A percentile compares a stretch with the other conserved stretches of the same genome.
These are phyloP conservation scores for Spergularia azorica DNA, from an alignment of 179 eudicot genomes.

Conservation along the genomic window DNA sequence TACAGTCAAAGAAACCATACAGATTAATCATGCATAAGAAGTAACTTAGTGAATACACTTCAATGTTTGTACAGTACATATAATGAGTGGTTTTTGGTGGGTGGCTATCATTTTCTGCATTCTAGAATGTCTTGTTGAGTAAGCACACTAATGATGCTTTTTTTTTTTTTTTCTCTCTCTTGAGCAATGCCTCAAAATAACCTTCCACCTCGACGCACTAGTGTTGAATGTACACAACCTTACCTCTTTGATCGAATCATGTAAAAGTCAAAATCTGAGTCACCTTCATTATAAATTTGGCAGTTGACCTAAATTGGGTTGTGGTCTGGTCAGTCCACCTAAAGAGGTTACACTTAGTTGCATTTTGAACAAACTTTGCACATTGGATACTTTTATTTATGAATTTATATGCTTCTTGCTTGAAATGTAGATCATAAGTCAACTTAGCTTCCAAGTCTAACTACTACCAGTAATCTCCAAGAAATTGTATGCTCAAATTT, in stretches of 20 bases:
- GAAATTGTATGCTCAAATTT: background rate
- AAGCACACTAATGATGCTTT: slow-evolving; percentile 17
- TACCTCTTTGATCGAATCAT: background rate
- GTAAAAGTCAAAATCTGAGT: background rate
- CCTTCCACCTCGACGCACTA: too few relatives aligned
- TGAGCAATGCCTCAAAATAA: background rate
- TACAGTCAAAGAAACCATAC: background rate
- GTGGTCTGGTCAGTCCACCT: slow-evolving; percentile 16
- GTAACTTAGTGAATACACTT: slow-evolving; percentile 24
- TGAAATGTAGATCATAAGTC: slow-evolving; percentile 25
- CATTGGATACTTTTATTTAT: slow-evolving; percentile 19
- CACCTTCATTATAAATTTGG: slow-evolving; percentile 13
- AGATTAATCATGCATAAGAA: background rate
- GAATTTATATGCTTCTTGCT: background rate
- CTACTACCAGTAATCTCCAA: background rate
- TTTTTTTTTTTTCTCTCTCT: background rate
- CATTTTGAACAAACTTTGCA: background rate
- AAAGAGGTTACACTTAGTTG: slow-evolving; percentile 12
- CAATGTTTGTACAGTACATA: slow-evolving; percentile 3
- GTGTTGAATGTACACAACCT: background rate
- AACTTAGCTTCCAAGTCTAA: slow-evolving; percentile 19
- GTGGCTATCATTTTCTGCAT: slow-evolving; percentile 22
- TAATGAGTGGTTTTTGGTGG: slow-evolving; percentile 35
- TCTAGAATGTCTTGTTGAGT: slow-evolving; percentile 8
- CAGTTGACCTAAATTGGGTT: slow-evolving; percentile 23